Evolutionary conservation across 148 eudicot species (phyloP).

Genomic region (Polygonum aviculare): DNA sequence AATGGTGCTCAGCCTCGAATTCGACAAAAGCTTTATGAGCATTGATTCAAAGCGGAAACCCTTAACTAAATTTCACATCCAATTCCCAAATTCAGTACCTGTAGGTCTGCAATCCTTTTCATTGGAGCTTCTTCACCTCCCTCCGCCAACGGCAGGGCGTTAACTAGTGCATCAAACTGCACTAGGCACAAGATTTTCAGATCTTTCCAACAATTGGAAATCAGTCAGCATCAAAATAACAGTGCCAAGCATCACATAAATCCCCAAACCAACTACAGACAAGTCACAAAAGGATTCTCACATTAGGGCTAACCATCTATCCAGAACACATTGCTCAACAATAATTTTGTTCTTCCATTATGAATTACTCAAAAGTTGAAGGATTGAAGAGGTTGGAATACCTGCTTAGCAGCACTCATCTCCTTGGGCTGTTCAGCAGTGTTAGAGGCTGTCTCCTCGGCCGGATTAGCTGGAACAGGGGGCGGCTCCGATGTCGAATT

Average conservation of each 20-base stretch:
- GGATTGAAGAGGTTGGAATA: constrained; percentile 5
- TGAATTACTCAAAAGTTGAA: background rate
- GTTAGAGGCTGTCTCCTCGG: constrained; percentile 35
- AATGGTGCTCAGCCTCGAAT: constrained; percentile 73
- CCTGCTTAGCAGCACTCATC: constrained; percentile 81
- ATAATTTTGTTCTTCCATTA: background rate
- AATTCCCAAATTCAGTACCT: constrained; percentile 32
- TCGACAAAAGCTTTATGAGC: background rate
- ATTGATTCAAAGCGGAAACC: background rate
- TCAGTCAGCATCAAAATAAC: no score
- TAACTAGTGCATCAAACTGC: constrained; percentile 93
- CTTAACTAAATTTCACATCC: background rate
- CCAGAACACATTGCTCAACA: background rate
- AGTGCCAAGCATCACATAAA: no score
- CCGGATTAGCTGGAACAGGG: constrained; percentile 27
- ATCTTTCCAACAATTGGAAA: background rate
- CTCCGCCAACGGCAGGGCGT: constrained; percentile 82
- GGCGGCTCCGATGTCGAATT: constrained; percentile 52
- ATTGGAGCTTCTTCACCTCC: constrained; percentile 99
- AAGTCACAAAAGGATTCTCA: no score
- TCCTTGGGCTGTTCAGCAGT: constrained; percentile 59
- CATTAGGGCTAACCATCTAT: background rate
- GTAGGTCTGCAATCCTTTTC: constrained; percentile 84
- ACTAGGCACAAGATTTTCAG: background rate
- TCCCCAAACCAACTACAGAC: no score